phyloP scores from a whole-genome alignment of 2,329 filamentous ascomycete species.

The Cercospora sp. region DNA sequence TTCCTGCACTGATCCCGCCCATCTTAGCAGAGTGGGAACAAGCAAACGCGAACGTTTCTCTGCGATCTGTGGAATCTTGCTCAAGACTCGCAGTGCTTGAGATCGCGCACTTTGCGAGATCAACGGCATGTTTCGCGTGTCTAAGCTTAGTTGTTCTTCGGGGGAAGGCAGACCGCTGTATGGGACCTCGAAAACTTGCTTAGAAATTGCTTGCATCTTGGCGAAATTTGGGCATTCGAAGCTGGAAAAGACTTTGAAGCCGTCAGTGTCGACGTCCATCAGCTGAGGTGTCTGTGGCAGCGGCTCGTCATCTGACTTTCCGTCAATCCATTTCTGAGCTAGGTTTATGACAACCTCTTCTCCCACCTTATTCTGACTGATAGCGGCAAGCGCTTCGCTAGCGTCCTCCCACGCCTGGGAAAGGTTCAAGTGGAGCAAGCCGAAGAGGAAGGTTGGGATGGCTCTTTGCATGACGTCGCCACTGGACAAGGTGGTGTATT shows the following conservation, averaged over 20 bases:
- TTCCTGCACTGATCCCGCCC: slow-evolving; percentile 60
- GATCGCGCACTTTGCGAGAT: slow-evolving; percentile 50
- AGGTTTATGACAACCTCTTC: slow-evolving; percentile 71
- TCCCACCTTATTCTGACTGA: slow-evolving; percentile 68
- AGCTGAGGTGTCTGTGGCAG: slow-evolving; percentile 9
- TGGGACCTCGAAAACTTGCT: slow-evolving; percentile 55
- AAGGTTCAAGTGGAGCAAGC: slow-evolving; percentile 81
- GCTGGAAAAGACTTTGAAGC: slow-evolving; percentile 57
- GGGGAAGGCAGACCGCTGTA: slow-evolving; percentile 35
- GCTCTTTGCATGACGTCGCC: slow-evolving; percentile 68
- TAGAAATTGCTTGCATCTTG: slow-evolving; percentile 56
- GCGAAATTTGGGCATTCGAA: slow-evolving; percentile 82
- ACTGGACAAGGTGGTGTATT: slow-evolving; percentile 61
- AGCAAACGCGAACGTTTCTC: slow-evolving; percentile 84
- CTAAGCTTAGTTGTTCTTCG: slow-evolving; percentile 23
- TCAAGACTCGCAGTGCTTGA: slow-evolving; percentile 78
- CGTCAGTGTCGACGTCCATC: slow-evolving; percentile 28
- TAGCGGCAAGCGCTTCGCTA: slow-evolving; percentile 70
- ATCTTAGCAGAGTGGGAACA: slow-evolving; percentile 81
- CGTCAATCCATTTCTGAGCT: slow-evolving; percentile 73
- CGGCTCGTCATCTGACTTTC: slow-evolving; percentile 41
- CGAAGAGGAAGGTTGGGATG: slow-evolving; percentile 82
- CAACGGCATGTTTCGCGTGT: slow-evolving; percentile 18
- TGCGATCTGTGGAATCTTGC: slow-evolving; percentile 70
- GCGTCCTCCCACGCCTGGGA: slow-evolving; percentile 87